These are phyloP conservation scores for Nakazawaea ishiwadae DNA, from an alignment of 805 yeast genomes.

Conservation along the genomic window DNA sequence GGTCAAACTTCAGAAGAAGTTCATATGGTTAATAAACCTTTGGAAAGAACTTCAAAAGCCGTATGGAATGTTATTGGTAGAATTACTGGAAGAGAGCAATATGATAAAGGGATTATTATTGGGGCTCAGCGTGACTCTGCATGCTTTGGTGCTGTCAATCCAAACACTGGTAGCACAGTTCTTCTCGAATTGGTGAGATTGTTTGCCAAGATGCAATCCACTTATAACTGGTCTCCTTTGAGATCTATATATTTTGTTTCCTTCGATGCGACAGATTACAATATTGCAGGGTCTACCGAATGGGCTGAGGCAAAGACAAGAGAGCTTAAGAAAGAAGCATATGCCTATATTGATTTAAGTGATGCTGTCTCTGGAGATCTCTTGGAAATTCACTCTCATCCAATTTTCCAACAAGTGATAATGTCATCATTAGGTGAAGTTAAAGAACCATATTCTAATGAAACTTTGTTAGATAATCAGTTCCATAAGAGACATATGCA, in stretches of 20 bases:
- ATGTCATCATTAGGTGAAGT: slow-evolving; percentile 32
- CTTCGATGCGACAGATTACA: slow-evolving; percentile 78
- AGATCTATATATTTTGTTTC: slow-evolving; percentile 80
- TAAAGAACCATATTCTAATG: slow-evolving; percentile 21
- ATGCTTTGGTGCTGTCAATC: slow-evolving; percentile 67
- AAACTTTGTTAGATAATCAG: slow-evolving; percentile 17
- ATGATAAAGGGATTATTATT: slow-evolving; percentile 64
- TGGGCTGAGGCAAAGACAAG: slow-evolving; percentile 58
- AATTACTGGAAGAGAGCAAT: slow-evolving; percentile 76
- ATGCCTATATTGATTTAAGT: slow-evolving; percentile 68
- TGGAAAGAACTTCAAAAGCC: slow-evolving; percentile 51
- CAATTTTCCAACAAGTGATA: slow-evolving; percentile 50
- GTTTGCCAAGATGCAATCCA: slow-evolving; percentile 57
- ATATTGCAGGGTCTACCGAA: slow-evolving; percentile 80
- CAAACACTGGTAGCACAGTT: slow-evolving; percentile 71
- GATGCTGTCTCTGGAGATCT: slow-evolving; percentile 53
- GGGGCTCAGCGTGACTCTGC: slow-evolving; percentile 82
- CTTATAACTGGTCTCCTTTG: slow-evolving; percentile 76
- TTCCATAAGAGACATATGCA: slow-evolving; percentile 13
- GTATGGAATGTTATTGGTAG: slow-evolving; percentile 78
- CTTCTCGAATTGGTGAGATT: slow-evolving; percentile 67
- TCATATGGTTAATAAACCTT: slow-evolving; percentile 34
- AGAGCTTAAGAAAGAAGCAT: slow-evolving; percentile 54
- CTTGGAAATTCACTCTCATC: slow-evolving; percentile 58
- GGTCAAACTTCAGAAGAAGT: slow-evolving; percentile 26